Percentiles rank a stretch among this genome's conserved stretches.
These are phyloP conservation scores for Akanthomyces dipterigenus DNA, from an alignment of 2,329 filamentous ascomycete species.

Conservation along the genomic window DNA sequence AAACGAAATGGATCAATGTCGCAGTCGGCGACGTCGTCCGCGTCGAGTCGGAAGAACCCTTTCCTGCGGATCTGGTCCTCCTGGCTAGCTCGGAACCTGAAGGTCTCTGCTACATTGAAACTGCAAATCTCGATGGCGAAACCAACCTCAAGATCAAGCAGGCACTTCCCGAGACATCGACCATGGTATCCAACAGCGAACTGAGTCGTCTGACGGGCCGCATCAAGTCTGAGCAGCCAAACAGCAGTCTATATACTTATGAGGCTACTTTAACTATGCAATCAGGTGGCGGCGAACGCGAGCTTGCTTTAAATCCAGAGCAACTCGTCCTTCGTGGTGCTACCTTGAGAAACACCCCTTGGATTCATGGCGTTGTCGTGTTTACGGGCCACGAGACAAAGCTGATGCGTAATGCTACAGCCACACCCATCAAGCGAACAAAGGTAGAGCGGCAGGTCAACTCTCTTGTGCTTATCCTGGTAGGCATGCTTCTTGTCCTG, in stretches of 20 bases:
- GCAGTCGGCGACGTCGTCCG: constrained; percentile 87
- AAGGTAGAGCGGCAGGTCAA: constrained; percentile 94
- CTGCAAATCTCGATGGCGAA: constrained; percentile 93
- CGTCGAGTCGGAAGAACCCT: constrained; percentile 90
- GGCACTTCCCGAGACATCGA: constrained; percentile 83
- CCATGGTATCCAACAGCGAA: constrained; percentile 79
- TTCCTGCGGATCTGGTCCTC: constrained; percentile 88
- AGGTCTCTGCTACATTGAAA: constrained; percentile 97
- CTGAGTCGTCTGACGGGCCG: constrained; percentile 79
- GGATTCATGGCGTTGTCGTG: constrained; percentile 93
- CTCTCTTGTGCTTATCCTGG: constrained; percentile 82
- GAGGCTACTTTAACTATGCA: constrained; percentile 93
- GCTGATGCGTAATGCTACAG: constrained; percentile 96
- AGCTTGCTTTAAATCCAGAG: constrained; percentile 81
- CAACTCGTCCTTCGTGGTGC: constrained; percentile 90
- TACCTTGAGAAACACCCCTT: constrained; percentile 90
- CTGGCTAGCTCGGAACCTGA: constrained; percentile 94
- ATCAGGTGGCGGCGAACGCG: constrained; percentile 85
- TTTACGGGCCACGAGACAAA: constrained; percentile 95
- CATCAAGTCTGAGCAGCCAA: constrained; percentile 91
- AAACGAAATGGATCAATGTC: constrained; percentile 91
- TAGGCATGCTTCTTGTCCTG: constrained; percentile 73
- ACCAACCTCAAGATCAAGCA: constrained; percentile 99
- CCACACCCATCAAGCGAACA: constrained; percentile 94
- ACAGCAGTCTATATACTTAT: constrained; percentile 97